Evolutionary conservation across 441 rosid species (phyloP), one percentile per base, ranked within the genome.

Genomic region (Erysimum pusillum): DNA sequence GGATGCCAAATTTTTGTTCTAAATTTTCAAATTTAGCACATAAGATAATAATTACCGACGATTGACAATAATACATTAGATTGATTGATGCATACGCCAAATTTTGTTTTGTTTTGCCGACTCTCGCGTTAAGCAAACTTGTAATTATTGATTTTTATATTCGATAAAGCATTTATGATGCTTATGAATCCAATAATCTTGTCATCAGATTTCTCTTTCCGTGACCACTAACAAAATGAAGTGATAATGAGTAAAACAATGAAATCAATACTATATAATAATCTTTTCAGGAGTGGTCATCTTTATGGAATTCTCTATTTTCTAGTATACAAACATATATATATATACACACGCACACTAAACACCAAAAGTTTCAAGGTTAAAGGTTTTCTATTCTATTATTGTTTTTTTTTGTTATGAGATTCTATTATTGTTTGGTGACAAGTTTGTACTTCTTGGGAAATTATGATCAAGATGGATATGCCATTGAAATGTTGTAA

Each of bases 201-300:
- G 69, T 20, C 69, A 67, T 59, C 72, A 10, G 13, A 60, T 38
- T 75, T 68, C 61, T 59, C 54, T 75, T 67, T 67, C 67, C 68
- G 46, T 51, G 74, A 60, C 69, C 79, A 60, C 56, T 58, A 58
- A 31, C 54, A 60, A 18, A 49, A 56, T 65, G 32, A 48, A 56
- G 72, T 35, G 72, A 42, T 17, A 39, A 54, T 35, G 67, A 66
- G 41, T 22, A 45, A 34, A 35, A 45, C 71, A 54, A 49, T 51
- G 49, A 18, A 71, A 12, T 12, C 65, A 35, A 31, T 52, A 49
- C n/a, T n/a, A n/a, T 38, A 35, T 59, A 49, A 52, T 52, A 62
- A 28, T 72, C 28, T 25, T 25, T 1, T 31, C 12, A 25, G 31
- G 31, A 48, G 61, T 59, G 49, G 69, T 63, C 69, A 53, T 63